Conservation (phyloP, 2,329 filamentous ascomycete species). For the Chaetomiaceae sp. region DNA sequence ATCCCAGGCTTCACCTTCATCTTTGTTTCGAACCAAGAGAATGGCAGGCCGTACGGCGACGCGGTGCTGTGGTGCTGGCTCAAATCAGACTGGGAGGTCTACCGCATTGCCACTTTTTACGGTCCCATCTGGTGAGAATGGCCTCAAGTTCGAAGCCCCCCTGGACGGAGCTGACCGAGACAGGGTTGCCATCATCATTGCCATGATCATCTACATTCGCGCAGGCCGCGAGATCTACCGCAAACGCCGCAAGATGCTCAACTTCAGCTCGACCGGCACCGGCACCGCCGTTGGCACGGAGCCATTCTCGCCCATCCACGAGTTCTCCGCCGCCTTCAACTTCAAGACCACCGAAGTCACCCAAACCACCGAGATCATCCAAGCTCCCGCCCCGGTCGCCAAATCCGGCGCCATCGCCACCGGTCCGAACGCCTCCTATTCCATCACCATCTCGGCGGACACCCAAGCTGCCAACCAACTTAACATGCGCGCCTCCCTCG, state of each 20-base stretch:
- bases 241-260: constrained; percentile 58
- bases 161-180: constrained; percentile 1
- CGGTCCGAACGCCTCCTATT: constrained; percentile 38
- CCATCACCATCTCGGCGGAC: constrained; percentile 47
- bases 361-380: constrained; percentile 28
- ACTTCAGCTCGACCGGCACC: constrained; percentile 42
- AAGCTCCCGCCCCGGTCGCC: constrained; percentile 3
- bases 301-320: constrained; percentile 37
- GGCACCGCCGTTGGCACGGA: constrained; percentile 40
- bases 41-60: constrained; percentile 66
- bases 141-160: not conserved
- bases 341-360: constrained; percentile 55
- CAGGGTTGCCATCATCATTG: constrained; percentile 58
- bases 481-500: constrained; percentile 13
- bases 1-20: constrained; percentile 65
- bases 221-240: constrained; percentile 63
- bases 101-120: constrained; percentile 73
- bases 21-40: constrained; percentile 49
- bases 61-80: constrained; percentile 84
- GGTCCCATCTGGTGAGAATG: constrained; percentile 59
- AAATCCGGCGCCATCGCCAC: constrained; percentile 20
- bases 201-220: constrained; percentile 60
- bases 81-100: constrained; percentile 60
- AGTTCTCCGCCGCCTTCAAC: constrained; percentile 40
- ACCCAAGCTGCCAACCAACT: constrained; percentile 13